phyloP scores from a whole-genome alignment of 345 rosid species.

The Viola odorata region DNA sequence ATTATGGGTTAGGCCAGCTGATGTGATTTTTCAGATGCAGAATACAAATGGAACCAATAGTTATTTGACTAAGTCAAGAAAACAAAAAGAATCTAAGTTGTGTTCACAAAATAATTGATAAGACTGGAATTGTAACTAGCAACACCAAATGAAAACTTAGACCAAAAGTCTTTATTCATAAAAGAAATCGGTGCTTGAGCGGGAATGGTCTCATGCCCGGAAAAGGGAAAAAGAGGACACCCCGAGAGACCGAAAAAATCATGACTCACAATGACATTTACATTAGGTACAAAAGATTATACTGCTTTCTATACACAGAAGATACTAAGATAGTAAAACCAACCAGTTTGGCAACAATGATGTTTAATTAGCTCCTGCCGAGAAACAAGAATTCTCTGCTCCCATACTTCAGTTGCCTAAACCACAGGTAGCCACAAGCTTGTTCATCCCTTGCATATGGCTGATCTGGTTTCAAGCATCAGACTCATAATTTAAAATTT shows the following conservation, averaged over 20 bases:
- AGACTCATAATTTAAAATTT: too few relatives aligned
- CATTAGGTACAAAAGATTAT: background rate
- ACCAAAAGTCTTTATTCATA: too few relatives aligned
- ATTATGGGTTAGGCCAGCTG: background rate
- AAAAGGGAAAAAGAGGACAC: background rate
- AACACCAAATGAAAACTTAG: too few relatives aligned
- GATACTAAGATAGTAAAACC: too few relatives aligned
- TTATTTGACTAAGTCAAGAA: too few relatives aligned
- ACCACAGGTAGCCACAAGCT: background rate
- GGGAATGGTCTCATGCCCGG: too few relatives aligned
- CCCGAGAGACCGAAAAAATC: slow-evolving; percentile 2
- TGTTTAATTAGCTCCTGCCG: background rate
- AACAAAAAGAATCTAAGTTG: too few relatives aligned
- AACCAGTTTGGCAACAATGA: slow-evolving; percentile 1
- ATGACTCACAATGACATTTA: too few relatives aligned
- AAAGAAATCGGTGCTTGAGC: too few relatives aligned
- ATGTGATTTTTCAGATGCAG: background rate
- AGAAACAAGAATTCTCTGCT: background rate
- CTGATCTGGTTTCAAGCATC: too few relatives aligned
- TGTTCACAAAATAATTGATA: background rate
- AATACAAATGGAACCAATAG: too few relatives aligned
- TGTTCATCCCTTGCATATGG: background rate
- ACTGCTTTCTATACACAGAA: background rate
- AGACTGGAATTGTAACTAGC: too few relatives aligned
- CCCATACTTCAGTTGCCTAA: background rate